Percentiles rank a stretch among this genome's conserved stretches.
Conservation (phyloP, 1,284 basidiomycete genomes). For the Leccinum cinnamomeum region DNA sequence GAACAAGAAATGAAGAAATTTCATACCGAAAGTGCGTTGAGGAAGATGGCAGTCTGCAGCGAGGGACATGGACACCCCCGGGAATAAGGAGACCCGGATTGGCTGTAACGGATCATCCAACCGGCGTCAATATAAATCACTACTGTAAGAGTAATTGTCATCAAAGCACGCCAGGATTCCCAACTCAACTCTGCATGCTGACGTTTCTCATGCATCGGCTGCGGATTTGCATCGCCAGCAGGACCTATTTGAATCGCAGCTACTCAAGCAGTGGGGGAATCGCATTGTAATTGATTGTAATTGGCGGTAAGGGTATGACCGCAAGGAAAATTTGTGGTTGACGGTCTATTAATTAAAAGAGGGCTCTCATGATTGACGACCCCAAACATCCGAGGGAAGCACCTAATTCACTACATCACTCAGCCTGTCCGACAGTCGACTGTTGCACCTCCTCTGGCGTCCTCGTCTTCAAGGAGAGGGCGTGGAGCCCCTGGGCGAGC, state of each 20-base stretch:
- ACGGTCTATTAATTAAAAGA: slow-evolving; percentile 34
- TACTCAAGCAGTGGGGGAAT: slow-evolving; percentile 18
- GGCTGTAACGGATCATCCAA: slow-evolving; percentile 33
- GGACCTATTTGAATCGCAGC: slow-evolving; percentile 10
- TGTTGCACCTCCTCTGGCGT: slow-evolving; percentile 54
- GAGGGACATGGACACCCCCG: slow-evolving; percentile 6
- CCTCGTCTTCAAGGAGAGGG: slow-evolving; percentile 72
- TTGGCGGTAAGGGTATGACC: slow-evolving; percentile 17
- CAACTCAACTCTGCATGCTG: slow-evolving; percentile 11
- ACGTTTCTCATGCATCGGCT: slow-evolving; percentile 18
- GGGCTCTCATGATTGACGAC: slow-evolving; percentile 34
- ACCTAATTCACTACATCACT: slow-evolving; percentile 29
- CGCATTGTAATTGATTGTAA: slow-evolving; percentile 10
- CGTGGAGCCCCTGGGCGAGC: slow-evolving; percentile 66
- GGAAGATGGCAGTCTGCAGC: slow-evolving; percentile 6
- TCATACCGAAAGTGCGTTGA: slow-evolving; percentile 25
- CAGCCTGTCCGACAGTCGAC: slow-evolving; percentile 19
- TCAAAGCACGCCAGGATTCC: slow-evolving; percentile 4
- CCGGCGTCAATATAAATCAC: slow-evolving; percentile 17
- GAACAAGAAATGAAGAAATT: slow-evolving; percentile 19
- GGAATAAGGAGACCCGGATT: slow-evolving; percentile 17
- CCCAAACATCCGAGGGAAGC: slow-evolving; percentile 10
- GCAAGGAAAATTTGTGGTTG: slow-evolving; percentile 22
- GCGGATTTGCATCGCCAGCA: slow-evolving; percentile 24
- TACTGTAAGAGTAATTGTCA: background rate